Percentiles rank a stretch among this genome's conserved stretches.
These are phyloP conservation scores for Pythium rhizo-oryzae DNA, from an alignment of 352 stramenopile species.

Conservation along the genomic window DNA sequence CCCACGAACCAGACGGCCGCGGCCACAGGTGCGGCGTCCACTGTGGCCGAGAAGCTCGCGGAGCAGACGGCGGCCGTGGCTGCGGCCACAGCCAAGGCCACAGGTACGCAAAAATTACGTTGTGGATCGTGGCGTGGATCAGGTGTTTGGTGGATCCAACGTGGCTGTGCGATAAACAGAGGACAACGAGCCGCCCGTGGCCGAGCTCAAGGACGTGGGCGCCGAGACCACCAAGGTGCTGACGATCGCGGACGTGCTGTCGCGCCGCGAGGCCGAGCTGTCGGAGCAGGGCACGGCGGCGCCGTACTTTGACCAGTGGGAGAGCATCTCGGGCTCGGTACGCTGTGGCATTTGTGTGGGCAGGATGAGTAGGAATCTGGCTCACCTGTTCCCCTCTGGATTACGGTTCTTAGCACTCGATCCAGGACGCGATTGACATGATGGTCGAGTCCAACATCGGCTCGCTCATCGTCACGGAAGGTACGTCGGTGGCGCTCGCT, in stretches of 20 bases:
- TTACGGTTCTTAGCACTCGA: conserved; percentile 79
- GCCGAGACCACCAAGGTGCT: conserved; percentile 67
- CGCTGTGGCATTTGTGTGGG: too few relatives aligned
- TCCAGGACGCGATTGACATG: conserved; percentile 73
- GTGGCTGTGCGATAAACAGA: neutral
- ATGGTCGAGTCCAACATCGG: conserved; percentile 85
- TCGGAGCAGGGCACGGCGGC: conserved; percentile 34
- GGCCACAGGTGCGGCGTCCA: neutral
- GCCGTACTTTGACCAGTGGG: conserved; percentile 69
- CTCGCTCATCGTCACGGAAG: conserved; percentile 81
- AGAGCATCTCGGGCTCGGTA: conserved; percentile 70
- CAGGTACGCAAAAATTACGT: too few relatives aligned
- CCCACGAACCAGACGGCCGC: neutral
- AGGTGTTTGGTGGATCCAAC: neutral
- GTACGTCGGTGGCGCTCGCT: conserved; percentile 17
- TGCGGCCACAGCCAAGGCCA: neutral
- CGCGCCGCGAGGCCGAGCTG: conserved; percentile 55
- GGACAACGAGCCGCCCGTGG: conserved; percentile 29
- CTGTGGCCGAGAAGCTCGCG: conserved; percentile 4
- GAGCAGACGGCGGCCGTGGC: too few relatives aligned
- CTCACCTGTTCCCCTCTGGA: too few relatives aligned
- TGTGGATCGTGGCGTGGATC: neutral
- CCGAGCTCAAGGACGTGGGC: conserved; percentile 54
- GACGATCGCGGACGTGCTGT: conserved; percentile 76
- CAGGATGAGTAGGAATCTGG: too few relatives aligned